phyloP scores from a whole-genome alignment of 805 yeast genomes.

The Metschnikowia matae region DNA sequence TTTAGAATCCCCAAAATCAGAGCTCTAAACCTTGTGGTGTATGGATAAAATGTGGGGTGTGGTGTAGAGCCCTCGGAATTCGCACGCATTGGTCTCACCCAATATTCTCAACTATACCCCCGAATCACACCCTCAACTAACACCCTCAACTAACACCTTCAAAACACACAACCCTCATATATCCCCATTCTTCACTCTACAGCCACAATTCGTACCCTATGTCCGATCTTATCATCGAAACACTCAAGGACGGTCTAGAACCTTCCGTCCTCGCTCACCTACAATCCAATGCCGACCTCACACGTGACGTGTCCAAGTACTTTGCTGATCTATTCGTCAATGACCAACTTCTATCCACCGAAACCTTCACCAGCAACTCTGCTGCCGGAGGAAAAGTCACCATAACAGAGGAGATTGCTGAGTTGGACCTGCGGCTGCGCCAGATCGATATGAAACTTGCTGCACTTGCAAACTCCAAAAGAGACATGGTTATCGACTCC shows the following conservation, averaged over 20 bases:
- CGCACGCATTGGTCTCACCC: background rate
- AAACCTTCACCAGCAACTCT: conserved; percentile 38
- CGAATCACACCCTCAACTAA: background rate
- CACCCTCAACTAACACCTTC: too few species aligned
- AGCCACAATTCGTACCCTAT: conserved; percentile 11
- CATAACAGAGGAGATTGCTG: conserved; percentile 69
- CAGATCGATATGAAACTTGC: conserved; percentile 44
- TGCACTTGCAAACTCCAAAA: conserved; percentile 33
- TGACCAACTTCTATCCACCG: conserved; percentile 45
- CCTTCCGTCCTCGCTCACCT: conserved; percentile 20
- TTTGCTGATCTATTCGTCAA: conserved; percentile 44
- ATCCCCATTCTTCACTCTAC: background rate
- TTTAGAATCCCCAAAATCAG: too few species aligned
- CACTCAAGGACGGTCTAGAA: conserved; percentile 26
- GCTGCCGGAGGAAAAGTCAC: conserved; percentile 21
- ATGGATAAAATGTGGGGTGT: too few species aligned
- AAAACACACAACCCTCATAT: background rate
- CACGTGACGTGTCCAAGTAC: conserved; percentile 23
- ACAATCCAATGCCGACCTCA: conserved; percentile 18
- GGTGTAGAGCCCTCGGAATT: background rate
- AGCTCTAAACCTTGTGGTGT: too few species aligned
- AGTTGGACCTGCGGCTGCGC: conserved; percentile 55
- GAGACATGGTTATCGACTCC: conserved; percentile 46
- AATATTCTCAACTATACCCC: background rate
- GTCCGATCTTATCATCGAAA: conserved; percentile 34